phyloP scores from a whole-genome alignment of 768 basidiomycete species.

The Lentinula guzmanii region DNA sequence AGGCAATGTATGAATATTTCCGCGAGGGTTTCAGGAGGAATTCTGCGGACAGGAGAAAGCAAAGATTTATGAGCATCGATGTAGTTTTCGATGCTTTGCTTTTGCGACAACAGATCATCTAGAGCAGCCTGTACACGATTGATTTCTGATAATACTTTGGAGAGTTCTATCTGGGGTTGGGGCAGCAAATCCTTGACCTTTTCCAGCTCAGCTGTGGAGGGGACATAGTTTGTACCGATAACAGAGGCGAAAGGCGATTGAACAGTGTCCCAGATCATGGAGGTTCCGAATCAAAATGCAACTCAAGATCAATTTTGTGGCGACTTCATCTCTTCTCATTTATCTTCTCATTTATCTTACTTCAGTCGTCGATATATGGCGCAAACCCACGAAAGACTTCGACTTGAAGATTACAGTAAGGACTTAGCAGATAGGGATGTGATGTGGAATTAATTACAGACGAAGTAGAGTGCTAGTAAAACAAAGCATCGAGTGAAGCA shows the following conservation, averaged over 20 bases:
- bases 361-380: too few relatives aligned
- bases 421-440: not conserved
- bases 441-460: not conserved
- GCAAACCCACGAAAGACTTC: too few relatives aligned
- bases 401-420: too few relatives aligned
- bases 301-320: too few relatives aligned
- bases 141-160: not conserved
- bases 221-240: not conserved
- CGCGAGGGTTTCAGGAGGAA: slow-evolving; percentile 19
- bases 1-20: slow-evolving; percentile 22
- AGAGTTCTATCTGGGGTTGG: not conserved
- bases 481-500: not conserved
- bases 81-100: not conserved
- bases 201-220: not conserved
- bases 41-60: slow-evolving; percentile 2
- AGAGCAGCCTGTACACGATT: not conserved
- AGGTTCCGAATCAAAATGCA: not conserved
- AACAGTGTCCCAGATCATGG: not conserved
- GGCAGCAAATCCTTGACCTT: not conserved
- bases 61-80: slow-evolving; percentile 10
- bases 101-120: not conserved
- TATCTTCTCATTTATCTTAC: too few relatives aligned
- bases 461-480: not conserved
- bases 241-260: not conserved
- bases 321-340: not conserved